Evolutionary conservation across 2,329 filamentous ascomycete species (phyloP).

Genomic region (Sclerotiophoma versabilis): DNA sequence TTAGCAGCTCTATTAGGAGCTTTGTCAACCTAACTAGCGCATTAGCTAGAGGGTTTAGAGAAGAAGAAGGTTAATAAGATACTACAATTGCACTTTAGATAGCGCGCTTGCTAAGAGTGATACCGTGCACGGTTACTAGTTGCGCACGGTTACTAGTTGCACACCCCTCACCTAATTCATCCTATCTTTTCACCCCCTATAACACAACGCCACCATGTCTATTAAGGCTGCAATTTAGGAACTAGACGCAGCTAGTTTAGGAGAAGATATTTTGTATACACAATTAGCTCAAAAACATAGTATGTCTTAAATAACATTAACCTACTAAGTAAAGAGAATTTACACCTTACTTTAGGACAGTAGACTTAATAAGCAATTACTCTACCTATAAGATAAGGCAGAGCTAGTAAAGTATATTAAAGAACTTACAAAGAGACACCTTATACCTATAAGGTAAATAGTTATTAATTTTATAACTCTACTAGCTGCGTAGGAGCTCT

Average conservation of each 20-base stretch:
- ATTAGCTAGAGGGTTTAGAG: too few relatives aligned
- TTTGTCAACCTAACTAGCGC: too few relatives aligned
- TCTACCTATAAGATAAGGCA: conserved; percentile 13
- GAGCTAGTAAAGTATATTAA: conserved; percentile 32
- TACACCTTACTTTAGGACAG: not conserved
- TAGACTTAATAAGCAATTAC: not conserved
- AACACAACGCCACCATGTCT: not conserved
- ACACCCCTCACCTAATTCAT: too few relatives aligned
- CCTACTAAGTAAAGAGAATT: not conserved
- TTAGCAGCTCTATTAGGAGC: too few relatives aligned
- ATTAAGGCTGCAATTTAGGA: not conserved
- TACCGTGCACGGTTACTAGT: not conserved
- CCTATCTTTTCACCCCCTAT: not conserved
- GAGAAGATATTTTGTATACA: not conserved
- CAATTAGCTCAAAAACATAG: not conserved
- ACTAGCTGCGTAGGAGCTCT: conserved; percentile 14
- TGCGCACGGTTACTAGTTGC: not conserved
- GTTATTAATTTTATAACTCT: conserved; percentile 16
- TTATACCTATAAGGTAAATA: conserved; percentile 21
- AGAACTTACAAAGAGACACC: conserved; percentile 8
- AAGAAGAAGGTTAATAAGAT: too few relatives aligned
- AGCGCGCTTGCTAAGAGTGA: too few relatives aligned
- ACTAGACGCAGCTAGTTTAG: too few relatives aligned
- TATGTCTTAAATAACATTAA: not conserved
- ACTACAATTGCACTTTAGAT: too few relatives aligned